Base-by-base conservation (phyloP, 1,284 basidiomycete species). In the Porogramme epimiltina region DNA sequence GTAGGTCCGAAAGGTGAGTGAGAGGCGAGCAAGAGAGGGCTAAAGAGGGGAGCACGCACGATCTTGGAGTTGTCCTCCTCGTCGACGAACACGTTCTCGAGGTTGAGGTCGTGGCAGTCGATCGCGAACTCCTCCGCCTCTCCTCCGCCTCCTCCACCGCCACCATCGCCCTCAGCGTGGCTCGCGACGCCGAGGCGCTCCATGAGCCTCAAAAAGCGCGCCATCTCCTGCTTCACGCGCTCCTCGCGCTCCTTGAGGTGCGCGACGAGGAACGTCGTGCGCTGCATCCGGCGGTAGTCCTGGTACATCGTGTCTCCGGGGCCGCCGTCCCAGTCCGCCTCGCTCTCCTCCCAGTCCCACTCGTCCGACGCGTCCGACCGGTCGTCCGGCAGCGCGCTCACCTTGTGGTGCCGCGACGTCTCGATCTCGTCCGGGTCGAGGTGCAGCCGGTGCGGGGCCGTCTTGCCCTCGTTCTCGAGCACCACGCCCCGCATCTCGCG, bases 61-160 rank as follows among this genome's bases (percentile, higher is more conserved):
- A 92, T 87, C 58, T 78, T 81, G 0, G 84, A 78, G 51, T 76
- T 75, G 62, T 91, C 85, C 4, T 77, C 60, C 41, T 77, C 76
- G 64, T 91, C 87, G 33, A 92, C 89, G 60, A 92, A 91, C 4
- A 91, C 74, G 63, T 92, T 91, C 70, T 89, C 86, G 63, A 89
- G 68, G 66, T 85, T 91, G 40, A 91, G 67, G 67, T 92, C 89
- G 63, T 92, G 89, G 56, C 84, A 85, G 62, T 91, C 89, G 42
- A 91, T 69, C 4, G 81, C 79, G 66, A 91, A 91, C 60, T 82
- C 77, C 64, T 87, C 86, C 25, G 33, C 22, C 22, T 20, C 42
- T 18, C 55, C 39, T 47, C 55, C 44, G 37, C 39, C 58, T 56
- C 51, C 61, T 25, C 60, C 85, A 33, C 58, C 49, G 48, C 61